These are phyloP conservation scores for Penstemon davidsonii DNA, from an alignment of 257 asterid species.

Conservation along the genomic window DNA sequence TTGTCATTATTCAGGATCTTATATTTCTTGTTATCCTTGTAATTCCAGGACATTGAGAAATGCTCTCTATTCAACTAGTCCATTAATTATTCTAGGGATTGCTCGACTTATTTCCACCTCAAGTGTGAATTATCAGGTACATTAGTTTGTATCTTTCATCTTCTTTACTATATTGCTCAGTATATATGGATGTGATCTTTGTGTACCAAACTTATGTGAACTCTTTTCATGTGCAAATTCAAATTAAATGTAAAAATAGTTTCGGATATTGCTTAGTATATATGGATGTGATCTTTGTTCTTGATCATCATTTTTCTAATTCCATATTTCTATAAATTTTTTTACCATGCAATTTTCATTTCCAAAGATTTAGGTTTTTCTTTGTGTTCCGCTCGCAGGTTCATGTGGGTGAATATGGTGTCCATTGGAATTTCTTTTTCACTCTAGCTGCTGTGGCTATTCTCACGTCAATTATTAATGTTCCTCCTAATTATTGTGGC, in stretches of 20 bases:
- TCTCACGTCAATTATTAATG: conserved; percentile 60
- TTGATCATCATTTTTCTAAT: conserved; percentile 19
- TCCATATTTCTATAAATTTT: conserved; percentile 7
- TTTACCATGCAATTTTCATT: conserved; percentile 5
- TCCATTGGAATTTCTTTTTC: conserved; percentile 98
- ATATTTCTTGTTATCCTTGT: conserved; percentile 32
- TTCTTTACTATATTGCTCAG: conserved; percentile 3
- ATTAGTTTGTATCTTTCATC: conserved; percentile 7
- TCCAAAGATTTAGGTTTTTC: conserved; percentile 15
- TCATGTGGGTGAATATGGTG: conserved; percentile 96
- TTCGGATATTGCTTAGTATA: conserved; percentile 12
- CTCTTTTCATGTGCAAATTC: neutral
- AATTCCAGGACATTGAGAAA: conserved; percentile 55
- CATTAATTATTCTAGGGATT: conserved; percentile 81
- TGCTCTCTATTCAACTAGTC: conserved; percentile 63
- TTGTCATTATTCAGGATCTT: conserved; percentile 27
- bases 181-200: neutral
- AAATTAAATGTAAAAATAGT: neutral
- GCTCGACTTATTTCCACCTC: conserved; percentile 75
- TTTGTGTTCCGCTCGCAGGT: conserved; percentile 49
- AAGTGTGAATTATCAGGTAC: conserved; percentile 88
- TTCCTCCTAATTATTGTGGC: conserved; percentile 66
- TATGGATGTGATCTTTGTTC: neutral
- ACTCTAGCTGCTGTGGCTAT: conserved; percentile 90
- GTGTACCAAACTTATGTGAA: neutral